These are phyloP conservation scores for Aspergillus novoparasiticus DNA, from an alignment of 2,329 filamentous ascomycete genomes.

Conservation along the genomic window DNA sequence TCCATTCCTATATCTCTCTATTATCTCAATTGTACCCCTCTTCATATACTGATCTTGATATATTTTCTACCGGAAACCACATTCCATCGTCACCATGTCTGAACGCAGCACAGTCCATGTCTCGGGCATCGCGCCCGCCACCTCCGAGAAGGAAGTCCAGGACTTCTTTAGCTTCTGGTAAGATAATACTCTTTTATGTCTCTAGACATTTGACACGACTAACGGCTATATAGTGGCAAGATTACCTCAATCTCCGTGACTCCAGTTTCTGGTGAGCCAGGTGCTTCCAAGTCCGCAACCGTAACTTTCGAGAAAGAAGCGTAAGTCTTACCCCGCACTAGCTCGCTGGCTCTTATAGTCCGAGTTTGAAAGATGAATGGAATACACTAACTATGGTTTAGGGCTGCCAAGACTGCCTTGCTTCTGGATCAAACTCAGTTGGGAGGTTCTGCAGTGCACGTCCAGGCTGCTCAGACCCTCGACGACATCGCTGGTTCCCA, in stretches of 20 bases:
- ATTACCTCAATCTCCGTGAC: slow-evolving; percentile 81
- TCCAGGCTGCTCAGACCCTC: slow-evolving; percentile 70
- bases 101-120: slow-evolving; percentile 73
- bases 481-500: slow-evolving; percentile 66
- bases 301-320: slow-evolving; percentile 97
- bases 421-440: slow-evolving; percentile 97
- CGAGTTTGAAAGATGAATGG: background rate
- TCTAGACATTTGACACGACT: background rate
- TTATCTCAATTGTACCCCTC: background rate
- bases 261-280: slow-evolving; percentile 53
- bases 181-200: slow-evolving; percentile 31
- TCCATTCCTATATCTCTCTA: background rate
- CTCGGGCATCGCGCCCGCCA: slow-evolving; percentile 80
- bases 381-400: slow-evolving; percentile 23
- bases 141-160: slow-evolving; percentile 84
- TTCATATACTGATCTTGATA: background rate
- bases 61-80: slow-evolving; percentile 1
- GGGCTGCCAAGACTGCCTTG: slow-evolving; percentile 90
- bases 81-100: slow-evolving; percentile 52
- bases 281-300: slow-evolving; percentile 77
- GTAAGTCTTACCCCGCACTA: slow-evolving; percentile 42
- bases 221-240: slow-evolving; percentile 70
- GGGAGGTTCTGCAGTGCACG: slow-evolving; percentile 73
- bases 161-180: slow-evolving; percentile 98
- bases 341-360: background rate